These are phyloP conservation scores for Dictyophora rubrovolvata DNA, from an alignment of 768 basidiomycete genomes.

Conservation along the genomic window DNA sequence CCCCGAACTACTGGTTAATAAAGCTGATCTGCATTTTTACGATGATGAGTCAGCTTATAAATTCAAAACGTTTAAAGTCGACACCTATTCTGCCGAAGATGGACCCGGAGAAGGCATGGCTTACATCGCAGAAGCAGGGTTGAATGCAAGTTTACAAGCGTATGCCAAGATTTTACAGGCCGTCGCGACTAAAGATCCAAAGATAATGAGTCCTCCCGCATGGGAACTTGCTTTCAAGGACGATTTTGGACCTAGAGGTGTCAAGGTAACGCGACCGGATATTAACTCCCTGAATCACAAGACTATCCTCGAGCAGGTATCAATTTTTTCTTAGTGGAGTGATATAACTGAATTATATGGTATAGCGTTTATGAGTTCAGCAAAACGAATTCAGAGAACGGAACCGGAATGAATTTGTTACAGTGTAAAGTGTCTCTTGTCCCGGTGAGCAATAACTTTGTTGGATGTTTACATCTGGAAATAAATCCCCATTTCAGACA, in stretches of 20 bases:
- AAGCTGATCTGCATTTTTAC: background rate
- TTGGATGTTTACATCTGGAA: background rate
- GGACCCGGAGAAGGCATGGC: background rate
- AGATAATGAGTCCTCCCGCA: background rate
- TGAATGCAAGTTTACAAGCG: background rate
- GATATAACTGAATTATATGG: background rate
- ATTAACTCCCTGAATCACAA: background rate
- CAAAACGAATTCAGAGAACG: background rate
- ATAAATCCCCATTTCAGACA: background rate
- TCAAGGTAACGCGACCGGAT: background rate
- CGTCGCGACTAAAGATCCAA: background rate
- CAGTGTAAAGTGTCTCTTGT: background rate
- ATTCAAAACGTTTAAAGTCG: background rate
- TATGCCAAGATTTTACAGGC: background rate
- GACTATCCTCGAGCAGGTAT: background rate
- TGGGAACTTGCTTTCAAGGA: background rate
- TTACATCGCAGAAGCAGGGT: background rate
- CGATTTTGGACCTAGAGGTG: background rate
- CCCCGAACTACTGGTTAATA: background rate
- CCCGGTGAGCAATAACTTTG: background rate
- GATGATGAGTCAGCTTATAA: background rate
- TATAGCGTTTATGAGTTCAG: background rate
- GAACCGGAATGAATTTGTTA: background rate
- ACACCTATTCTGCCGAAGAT: background rate
- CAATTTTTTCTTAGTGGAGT: background rate